phyloP scores from a whole-genome alignment of 2,329 filamentous ascomycete species.

The Hypoxylon sp. region DNA sequence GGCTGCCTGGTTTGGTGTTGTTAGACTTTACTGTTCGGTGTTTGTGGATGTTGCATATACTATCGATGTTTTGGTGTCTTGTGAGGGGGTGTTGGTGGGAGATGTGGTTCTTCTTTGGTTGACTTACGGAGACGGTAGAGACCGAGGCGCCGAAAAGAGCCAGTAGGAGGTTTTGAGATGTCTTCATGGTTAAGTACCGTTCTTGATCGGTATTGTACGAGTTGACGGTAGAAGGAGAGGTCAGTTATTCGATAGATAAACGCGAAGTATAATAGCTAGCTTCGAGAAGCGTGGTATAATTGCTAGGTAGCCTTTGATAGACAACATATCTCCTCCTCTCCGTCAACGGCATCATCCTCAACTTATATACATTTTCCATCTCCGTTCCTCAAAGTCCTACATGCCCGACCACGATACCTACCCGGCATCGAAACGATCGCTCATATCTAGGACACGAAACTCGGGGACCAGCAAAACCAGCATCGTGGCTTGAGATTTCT shows the following conservation, averaged over 20 bases:
- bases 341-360: not conserved
- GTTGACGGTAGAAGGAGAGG: not conserved
- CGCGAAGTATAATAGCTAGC: not conserved
- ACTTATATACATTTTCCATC: not conserved
- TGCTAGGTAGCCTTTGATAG: not conserved
- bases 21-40: too few species aligned
- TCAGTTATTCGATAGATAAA: not conserved
- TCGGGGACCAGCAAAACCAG: not conserved
- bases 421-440: not conserved
- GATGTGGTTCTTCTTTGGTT: not conserved
- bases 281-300: not conserved
- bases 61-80: too few species aligned
- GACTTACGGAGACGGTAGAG: not conserved
- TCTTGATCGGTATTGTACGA: not conserved
- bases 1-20: not conserved
- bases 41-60: too few species aligned
- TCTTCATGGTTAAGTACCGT: not conserved
- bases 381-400: not conserved
- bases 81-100: not conserved
- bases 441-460: not conserved
- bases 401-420: not conserved
- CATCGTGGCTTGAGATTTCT: not conserved
- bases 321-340: not conserved
- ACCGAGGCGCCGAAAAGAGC: not conserved
- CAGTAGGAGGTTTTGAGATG: not conserved